Percentiles rank a stretch among this genome's conserved stretches.
phyloP scores from a whole-genome alignment of 768 basidiomycete genomes.

The Myochromella boudieri region DNA sequence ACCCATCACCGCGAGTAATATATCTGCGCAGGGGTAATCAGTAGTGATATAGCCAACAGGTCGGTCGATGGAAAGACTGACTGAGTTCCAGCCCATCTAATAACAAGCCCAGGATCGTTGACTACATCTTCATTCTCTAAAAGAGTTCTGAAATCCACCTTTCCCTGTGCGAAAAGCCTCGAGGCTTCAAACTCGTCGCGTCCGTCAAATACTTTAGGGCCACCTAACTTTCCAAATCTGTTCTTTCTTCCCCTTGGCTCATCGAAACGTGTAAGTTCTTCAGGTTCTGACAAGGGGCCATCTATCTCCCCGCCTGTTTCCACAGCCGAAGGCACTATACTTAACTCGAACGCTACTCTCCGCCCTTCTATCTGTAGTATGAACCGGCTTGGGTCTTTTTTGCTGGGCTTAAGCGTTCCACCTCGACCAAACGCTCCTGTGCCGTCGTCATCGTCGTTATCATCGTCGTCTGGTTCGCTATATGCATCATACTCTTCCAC shows the following conservation, averaged over 20 bases:
- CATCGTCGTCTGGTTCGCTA: constrained; percentile 5
- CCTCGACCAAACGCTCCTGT: constrained; percentile 40
- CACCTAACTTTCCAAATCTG: constrained; percentile 20
- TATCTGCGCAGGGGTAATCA: constrained; percentile 44
- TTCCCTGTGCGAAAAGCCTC: constrained; percentile 55
- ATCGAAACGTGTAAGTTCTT: constrained; percentile 9
- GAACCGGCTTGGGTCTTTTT: constrained; percentile 62
- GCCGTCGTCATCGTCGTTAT: constrained; percentile 22
- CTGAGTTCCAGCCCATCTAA: constrained; percentile 71
- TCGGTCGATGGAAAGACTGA: constrained; percentile 35
- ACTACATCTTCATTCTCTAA: constrained; percentile 64
- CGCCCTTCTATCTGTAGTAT: constrained; percentile 62
- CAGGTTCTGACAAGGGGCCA: constrained; percentile 17
- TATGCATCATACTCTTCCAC: constrained; percentile 13
- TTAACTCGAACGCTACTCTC: constrained; percentile 71
- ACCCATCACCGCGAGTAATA: constrained; percentile 73
- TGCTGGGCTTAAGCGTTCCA: constrained; percentile 58
- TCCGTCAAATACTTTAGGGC: constrained; percentile 26
- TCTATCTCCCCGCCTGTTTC: constrained; percentile 19
- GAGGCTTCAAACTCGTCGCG: constrained; percentile 55
- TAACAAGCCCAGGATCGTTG: constrained; percentile 63
- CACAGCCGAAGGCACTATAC: constrained; percentile 45
- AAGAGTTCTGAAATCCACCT: constrained; percentile 65
- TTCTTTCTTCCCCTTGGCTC: constrained; percentile 23
- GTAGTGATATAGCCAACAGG: neutral